Percentiles rank a stretch among this genome's conserved stretches.
Evolutionary conservation across 176 grass and related monocot genomes (phyloP).

Genomic region (Dendrocalamus sinicus): DNA sequence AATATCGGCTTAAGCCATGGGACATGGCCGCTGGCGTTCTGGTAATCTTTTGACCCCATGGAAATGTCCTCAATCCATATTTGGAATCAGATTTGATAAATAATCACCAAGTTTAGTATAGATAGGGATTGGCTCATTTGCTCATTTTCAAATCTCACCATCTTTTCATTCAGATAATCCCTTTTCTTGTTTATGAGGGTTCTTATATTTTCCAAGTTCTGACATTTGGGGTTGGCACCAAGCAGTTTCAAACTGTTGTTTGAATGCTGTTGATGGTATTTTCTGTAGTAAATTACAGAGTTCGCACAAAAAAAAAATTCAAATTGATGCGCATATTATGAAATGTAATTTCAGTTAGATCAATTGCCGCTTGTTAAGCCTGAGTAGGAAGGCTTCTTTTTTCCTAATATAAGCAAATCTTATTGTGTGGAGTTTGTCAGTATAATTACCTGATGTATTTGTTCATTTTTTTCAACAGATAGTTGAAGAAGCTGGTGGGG

Average conservation of each 20-base stretch:
- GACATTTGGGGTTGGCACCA: background rate
- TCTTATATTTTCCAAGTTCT: background rate
- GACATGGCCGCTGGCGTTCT: constrained; percentile 96
- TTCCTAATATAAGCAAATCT: constrained; percentile 4
- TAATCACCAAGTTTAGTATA: background rate
- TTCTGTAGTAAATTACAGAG: constrained; percentile 17
- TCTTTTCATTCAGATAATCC: constrained; percentile 24
- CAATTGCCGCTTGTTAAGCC: background rate
- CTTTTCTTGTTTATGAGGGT: constrained; percentile 7
- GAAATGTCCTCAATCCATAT: background rate
- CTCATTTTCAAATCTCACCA: background rate
- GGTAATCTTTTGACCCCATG: constrained; percentile 47
- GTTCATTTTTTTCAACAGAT: constrained; percentile 55
- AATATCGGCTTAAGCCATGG: constrained; percentile 96
- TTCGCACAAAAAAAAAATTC: background rate
- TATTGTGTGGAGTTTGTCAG: constrained; percentile 6
- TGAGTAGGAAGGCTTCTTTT: background rate
- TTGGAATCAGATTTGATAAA: background rate
- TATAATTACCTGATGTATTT: constrained; percentile 40
- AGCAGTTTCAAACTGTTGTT: background rate
- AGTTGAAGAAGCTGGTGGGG: constrained; percentile 94
- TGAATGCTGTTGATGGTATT: background rate
- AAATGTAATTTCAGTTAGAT: constrained; percentile 25
- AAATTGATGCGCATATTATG: constrained; percentile 18
- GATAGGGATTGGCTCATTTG: background rate